These are phyloP conservation scores for Phytophthora macrochlamydospora DNA, from an alignment of 352 stramenopile species.

Conservation along the genomic window DNA sequence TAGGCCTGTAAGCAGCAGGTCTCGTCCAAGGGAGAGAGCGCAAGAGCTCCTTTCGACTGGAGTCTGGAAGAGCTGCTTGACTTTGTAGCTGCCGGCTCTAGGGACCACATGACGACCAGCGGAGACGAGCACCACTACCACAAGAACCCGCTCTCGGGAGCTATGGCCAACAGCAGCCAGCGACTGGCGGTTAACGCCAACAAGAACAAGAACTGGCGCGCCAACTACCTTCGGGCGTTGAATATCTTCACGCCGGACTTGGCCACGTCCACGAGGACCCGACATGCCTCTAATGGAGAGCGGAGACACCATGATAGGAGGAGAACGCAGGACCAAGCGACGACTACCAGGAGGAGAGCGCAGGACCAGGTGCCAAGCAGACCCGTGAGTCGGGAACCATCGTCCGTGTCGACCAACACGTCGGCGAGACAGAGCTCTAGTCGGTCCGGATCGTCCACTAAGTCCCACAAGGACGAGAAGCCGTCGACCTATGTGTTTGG, in stretches of 20 bases:
- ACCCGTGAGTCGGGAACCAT: conserved; percentile 7
- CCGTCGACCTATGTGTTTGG: conserved; percentile 33
- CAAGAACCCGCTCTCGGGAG: conserved; percentile 1
- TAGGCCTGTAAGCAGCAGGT: neutral
- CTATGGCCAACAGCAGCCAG: conserved; percentile 26
- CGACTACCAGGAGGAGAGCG: conserved; percentile 3
- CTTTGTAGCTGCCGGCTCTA: neutral
- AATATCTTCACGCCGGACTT: conserved; percentile 72
- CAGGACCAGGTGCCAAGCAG: conserved; percentile 9
- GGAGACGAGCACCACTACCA: neutral
- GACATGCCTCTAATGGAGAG: conserved; percentile 1
- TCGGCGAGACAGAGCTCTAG: conserved; percentile 20
- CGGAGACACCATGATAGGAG: conserved; percentile 7
- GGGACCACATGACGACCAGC: conserved; percentile 1
- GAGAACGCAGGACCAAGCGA: conserved; percentile 1
- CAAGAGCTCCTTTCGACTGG: neutral
- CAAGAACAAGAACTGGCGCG: conserved; percentile 71
- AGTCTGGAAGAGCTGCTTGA: neutral
- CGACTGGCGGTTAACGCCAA: conserved; percentile 28
- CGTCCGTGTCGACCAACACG: conserved; percentile 6
- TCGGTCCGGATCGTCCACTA: conserved; percentile 21
- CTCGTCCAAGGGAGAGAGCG: neutral
- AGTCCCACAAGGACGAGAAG: conserved; percentile 28
- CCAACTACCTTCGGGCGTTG: conserved; percentile 78
- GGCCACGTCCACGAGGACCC: conserved; percentile 20